Percentiles rank a stretch among this genome's conserved stretches.
These are phyloP conservation scores for Penicillium simplicissimum DNA, from an alignment of 495 filamentous ascomycete genomes.

Conservation along the genomic window DNA sequence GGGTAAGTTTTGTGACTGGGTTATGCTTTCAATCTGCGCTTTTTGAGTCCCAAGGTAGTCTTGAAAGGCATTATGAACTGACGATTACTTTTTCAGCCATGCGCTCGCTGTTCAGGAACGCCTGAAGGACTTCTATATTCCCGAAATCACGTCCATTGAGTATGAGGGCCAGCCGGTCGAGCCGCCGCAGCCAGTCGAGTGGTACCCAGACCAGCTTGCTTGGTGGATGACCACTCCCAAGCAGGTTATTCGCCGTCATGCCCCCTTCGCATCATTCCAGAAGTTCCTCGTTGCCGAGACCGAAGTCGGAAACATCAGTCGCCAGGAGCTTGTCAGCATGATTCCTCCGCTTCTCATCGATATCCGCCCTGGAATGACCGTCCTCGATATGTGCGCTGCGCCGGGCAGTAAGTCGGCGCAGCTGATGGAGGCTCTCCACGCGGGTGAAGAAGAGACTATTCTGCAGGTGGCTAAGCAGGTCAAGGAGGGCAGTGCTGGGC, in stretches of 20 bases:
- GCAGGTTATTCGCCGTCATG: constrained; percentile 84
- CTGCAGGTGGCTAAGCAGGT: constrained; percentile 56
- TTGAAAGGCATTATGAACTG: constrained; percentile 14
- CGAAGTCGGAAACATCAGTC: constrained; percentile 92
- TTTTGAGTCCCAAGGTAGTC: neutral
- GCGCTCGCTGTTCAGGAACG: constrained; percentile 83
- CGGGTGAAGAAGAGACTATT: constrained; percentile 83
- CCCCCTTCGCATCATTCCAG: constrained; percentile 92
- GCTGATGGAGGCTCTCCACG: constrained; percentile 89
- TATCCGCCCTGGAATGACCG: constrained; percentile 82
- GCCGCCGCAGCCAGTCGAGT: constrained; percentile 75
- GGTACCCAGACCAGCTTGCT: constrained; percentile 91
- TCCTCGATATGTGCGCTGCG: constrained; percentile 93
- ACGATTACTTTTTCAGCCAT: constrained; percentile 51
- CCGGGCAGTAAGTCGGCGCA: constrained; percentile 96
- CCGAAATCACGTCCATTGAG: constrained; percentile 78
- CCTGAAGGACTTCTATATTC: constrained; percentile 83
- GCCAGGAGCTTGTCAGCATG: constrained; percentile 98
- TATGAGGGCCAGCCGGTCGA: constrained; percentile 80
- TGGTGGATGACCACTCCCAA: constrained; percentile 98
- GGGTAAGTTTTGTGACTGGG: constrained; percentile 50
- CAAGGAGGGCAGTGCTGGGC: constrained; percentile 49
- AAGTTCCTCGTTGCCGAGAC: constrained; percentile 98
- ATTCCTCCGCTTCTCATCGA: constrained; percentile 95
- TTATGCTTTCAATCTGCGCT: constrained; percentile 1